Evolutionary conservation across 805 yeast species (phyloP).

Genomic region (Danielia oregonensis): DNA sequence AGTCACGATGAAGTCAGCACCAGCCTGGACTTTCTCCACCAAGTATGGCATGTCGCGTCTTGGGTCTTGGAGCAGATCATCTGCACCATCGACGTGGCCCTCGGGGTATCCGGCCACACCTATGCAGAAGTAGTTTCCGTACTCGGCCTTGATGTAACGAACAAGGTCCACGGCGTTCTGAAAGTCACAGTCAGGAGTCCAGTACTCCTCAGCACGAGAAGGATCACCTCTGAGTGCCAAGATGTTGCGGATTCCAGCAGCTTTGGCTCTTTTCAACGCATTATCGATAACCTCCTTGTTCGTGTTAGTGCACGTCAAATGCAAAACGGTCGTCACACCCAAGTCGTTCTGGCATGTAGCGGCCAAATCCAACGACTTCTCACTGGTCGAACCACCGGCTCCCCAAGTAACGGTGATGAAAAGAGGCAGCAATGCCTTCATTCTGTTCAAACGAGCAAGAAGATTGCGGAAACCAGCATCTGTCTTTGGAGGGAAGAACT

Average conservation of each 20-base stretch:
- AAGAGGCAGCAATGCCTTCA: conserved; percentile 82
- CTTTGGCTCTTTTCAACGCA: conserved; percentile 69
- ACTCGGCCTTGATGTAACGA: conserved; percentile 60
- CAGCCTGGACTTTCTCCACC: conserved; percentile 84
- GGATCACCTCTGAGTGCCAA: conserved; percentile 96
- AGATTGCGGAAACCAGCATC: conserved; percentile 82
- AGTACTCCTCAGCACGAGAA: conserved; percentile 70
- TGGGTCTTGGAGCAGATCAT: conserved; percentile 60
- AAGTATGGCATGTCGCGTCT: conserved; percentile 71
- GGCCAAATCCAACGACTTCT: conserved; percentile 82
- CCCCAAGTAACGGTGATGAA: conserved; percentile 98
- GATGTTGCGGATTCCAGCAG: conserved; percentile 80
- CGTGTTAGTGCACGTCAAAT: conserved; percentile 94
- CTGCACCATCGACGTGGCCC: conserved; percentile 90
- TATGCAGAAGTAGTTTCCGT: conserved; percentile 82
- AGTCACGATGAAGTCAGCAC: conserved; percentile 90
- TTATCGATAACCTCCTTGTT: conserved; percentile 70
- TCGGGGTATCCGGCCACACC: conserved; percentile 99
- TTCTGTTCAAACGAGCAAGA: conserved; percentile 80
- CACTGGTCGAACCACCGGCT: conserved; percentile 93
- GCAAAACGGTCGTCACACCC: conserved; percentile 87
- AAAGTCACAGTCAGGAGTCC: conserved; percentile 56
- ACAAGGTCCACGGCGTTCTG: conserved; percentile 83
- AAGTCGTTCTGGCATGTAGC: conserved; percentile 68
- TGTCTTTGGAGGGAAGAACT: conserved; percentile 97